Evolutionary conservation across 306 rosid genomes (phyloP), one percentile per base, ranked within the genome.

Genomic region (Prunus dulcis): DNA sequence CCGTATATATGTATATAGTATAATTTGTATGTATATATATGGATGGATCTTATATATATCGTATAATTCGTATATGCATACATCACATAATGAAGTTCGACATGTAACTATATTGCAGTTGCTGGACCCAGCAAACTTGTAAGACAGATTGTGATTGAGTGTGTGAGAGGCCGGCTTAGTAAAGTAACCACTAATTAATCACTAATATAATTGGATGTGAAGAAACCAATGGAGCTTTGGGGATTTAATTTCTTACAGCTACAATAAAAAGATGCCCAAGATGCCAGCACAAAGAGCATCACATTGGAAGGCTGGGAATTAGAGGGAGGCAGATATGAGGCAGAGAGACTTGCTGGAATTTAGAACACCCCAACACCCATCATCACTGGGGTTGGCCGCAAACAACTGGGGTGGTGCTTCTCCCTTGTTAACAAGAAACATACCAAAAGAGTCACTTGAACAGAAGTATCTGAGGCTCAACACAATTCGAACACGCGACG

Each of bases 371-470:
- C 93, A 89, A 67, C 91, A 83, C 84, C 97, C 98, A 57, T 83
- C 82, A 28, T 76, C 85, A 78, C 0, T 5, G 22, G 65, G 65
- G 4, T 25, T 84, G 47, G 96, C 90, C 30, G 62, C 83, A 57
- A 93, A 87, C 72, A 81, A 79, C 7, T 88, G 97, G 98, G 96
- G 98, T 47, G 98, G 96, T 73, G 88, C 88, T 60, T 91, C 97
- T 72, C 97, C 98, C 23, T 80, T 93, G 82, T 56, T 93, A 69
- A 94, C 96, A 32, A 88, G 97, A 79, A 71, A 88, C 78, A 74
- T 90, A 30, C 93, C 93, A 0, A 77, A 86, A 14, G 92, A 89
- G 69, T 88, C 93, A 25, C 97, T 89, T 60, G 91, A 93, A 25
- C 87, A 78, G 14, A 87, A 82, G 66, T 83, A 88, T 34, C 75